phyloP scores from a whole-genome alignment of 345 rosid species.

The Eucalyptus albens region DNA sequence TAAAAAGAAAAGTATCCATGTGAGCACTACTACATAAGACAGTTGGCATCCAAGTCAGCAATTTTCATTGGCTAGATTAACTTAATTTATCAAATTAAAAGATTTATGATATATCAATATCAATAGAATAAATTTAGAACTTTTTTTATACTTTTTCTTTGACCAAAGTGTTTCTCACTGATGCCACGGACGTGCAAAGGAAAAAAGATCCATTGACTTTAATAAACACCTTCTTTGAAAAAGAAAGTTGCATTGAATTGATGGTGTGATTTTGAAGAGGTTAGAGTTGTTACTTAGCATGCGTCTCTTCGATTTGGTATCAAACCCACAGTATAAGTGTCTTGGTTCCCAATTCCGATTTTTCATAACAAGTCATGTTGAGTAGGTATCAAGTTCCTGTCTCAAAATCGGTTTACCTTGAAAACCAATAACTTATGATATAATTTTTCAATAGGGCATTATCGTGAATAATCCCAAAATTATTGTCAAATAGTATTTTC shows the following conservation, averaged over 20 bases:
- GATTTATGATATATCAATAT: no score
- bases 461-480: neutral
- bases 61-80: neutral
- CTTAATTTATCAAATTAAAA: no score
- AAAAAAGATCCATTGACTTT: neutral
- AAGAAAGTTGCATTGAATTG: neutral
- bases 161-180: neutral
- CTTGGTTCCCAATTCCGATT: neutral
- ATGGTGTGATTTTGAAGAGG: neutral
- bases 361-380: neutral
- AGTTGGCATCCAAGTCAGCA: fast-evolving
- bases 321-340: neutral
- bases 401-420: neutral
- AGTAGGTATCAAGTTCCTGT: neutral
- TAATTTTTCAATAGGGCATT: neutral
- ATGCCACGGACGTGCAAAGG: neutral
- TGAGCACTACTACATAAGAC: neutral
- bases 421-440: neutral
- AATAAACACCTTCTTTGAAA: neutral
- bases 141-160: neutral
- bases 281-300: neutral
- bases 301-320: neutral
- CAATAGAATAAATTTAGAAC: neutral
- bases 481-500: neutral
- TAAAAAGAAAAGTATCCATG: no score